Evolutionary conservation across 2,329 filamentous ascomycete genomes (phyloP), one percentile per base, ranked within the genome.

Genomic region (Fusarium sp.): DNA sequence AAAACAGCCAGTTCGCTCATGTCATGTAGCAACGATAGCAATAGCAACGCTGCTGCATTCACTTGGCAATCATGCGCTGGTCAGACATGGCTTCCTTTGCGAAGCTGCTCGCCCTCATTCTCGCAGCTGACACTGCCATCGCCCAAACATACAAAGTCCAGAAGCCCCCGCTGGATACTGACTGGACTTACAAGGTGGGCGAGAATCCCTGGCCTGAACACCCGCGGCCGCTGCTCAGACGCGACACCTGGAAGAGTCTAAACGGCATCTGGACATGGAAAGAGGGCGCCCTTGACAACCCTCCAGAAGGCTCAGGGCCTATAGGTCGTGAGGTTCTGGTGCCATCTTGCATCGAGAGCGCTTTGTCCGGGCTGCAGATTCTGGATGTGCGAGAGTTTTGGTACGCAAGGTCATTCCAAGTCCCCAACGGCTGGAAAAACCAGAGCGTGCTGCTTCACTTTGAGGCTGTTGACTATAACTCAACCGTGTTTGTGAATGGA

Each of bases 261-360:
- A 86, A 87, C 53, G 84, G 84, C 0, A 78, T 87, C 5, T 87
- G 84, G 84, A 81, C 80, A 3, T 86, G 79, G 69, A 76, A 77
- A 36, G 73, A 73, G 6, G 57, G 52, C 1, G 60, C 66, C 3
- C 41, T 62, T 9, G 29, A 43, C 5, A 41, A n/a, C 9, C 56
- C 41, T 2, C 61, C 61, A 0, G 13, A 61, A 2, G 31, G 29
- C 8, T 25, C 23, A 3, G 61, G 61, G 2, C 37, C 44, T 23
- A 17, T 64, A 1, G 52, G 53, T 4, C 61, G 73, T 6, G 78
- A 82, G 43, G 75, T 81, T 2, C 69, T 79, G 36, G 73, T 81
- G 11, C 77, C 79, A 0, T 77, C 75, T 0, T 80, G 76, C 53
- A 73, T 79, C 19, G 79, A 81, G 59, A 80, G 79, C 54, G 79